Conservation (phyloP, 108 stramenopile genomes). For the Parietichytrium sp. region DNA sequence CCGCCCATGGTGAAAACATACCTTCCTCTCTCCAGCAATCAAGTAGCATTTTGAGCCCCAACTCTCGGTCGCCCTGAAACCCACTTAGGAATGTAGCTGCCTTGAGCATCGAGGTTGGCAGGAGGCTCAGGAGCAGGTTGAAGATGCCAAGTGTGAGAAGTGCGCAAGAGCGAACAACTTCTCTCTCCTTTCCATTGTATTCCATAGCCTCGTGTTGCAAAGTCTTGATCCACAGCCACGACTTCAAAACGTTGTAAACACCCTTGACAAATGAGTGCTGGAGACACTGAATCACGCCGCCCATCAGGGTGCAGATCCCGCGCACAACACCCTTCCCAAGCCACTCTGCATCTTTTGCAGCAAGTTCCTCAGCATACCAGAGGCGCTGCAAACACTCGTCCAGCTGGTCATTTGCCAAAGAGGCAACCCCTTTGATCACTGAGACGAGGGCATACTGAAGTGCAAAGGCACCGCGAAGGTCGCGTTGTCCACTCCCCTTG, state of each 20-base stretch:
- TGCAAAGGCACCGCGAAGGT: slow-evolving; percentile 30
- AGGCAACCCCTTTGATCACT: slow-evolving; percentile 32
- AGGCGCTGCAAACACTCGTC: slow-evolving; percentile 22
- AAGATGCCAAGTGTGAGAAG: slow-evolving; percentile 20
- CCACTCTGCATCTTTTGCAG: slow-evolving; percentile 13
- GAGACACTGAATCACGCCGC: not conserved
- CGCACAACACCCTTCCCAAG: slow-evolving; percentile 14
- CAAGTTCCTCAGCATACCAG: slow-evolving; percentile 31
- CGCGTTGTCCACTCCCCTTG: not conserved
- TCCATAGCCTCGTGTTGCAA: not conserved
- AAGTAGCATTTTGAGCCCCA: slow-evolving; percentile 20
- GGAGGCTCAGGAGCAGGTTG: slow-evolving; percentile 26
- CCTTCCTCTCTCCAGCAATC: slow-evolving; percentile 37
- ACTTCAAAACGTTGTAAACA: slow-evolving; percentile 24
- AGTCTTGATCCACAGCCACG: slow-evolving; percentile 31
- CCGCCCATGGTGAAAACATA: slow-evolving; percentile 30
- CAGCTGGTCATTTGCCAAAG: slow-evolving; percentile 30
- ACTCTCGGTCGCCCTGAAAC: slow-evolving; percentile 7
- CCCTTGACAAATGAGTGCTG: slow-evolving; percentile 21
- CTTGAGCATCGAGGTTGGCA: slow-evolving; percentile 37
- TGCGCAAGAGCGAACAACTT: slow-evolving; percentile 31
- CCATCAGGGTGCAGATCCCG: slow-evolving; percentile 30
- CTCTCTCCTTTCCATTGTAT: slow-evolving; percentile 2
- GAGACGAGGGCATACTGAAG: slow-evolving; percentile 22
- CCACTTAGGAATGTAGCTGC: slow-evolving; percentile 16